phyloP scores from a whole-genome alignment of 495 filamentous ascomycete genomes.

The Rhypophila decipiens region DNA sequence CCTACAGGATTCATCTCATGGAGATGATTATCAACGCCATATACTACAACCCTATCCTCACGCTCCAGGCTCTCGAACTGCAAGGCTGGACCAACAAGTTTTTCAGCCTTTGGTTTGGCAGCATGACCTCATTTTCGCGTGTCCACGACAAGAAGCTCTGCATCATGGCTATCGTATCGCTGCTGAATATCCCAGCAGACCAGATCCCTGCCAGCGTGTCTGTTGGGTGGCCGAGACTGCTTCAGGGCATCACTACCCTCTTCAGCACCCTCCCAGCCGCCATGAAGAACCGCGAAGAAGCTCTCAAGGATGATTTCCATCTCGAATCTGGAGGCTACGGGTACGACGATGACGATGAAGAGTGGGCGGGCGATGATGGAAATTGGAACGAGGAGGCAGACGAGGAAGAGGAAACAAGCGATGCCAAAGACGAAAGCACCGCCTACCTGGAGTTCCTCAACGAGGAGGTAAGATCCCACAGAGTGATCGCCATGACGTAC shows the following conservation, averaged over 20 bases:
- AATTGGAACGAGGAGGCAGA: slow-evolving; percentile 44
- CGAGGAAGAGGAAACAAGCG: slow-evolving; percentile 51
- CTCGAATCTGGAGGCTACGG: slow-evolving; percentile 61
- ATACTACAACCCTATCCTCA: slow-evolving; percentile 85
- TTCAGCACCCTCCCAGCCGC: slow-evolving; percentile 89
- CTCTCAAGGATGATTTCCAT: slow-evolving; percentile 82
- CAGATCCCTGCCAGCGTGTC: slow-evolving; percentile 84
- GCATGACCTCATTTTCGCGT: slow-evolving; percentile 84
- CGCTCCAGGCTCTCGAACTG: slow-evolving; percentile 78
- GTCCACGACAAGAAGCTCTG: slow-evolving; percentile 98
- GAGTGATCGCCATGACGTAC: neutral
- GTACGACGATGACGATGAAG: slow-evolving; percentile 73
- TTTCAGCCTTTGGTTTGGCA: slow-evolving; percentile 96
- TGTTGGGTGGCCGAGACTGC: slow-evolving; percentile 91
- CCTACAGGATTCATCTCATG: slow-evolving; percentile 91
- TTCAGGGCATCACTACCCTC: slow-evolving; percentile 75
- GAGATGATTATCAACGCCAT: slow-evolving; percentile 98
- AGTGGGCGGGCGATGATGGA: slow-evolving; percentile 66
- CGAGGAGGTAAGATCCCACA: slow-evolving; percentile 57
- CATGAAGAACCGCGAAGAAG: slow-evolving; percentile 83
- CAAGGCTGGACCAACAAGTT: slow-evolving; percentile 99
- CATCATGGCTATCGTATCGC: slow-evolving; percentile 82
- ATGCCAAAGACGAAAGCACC: slow-evolving; percentile 80
- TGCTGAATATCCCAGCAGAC: slow-evolving; percentile 67
- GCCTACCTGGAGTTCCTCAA: slow-evolving; percentile 95